Conservation (phyloP, 495 filamentous ascomycete genomes). For the Annulohypoxylon stygium region DNA sequence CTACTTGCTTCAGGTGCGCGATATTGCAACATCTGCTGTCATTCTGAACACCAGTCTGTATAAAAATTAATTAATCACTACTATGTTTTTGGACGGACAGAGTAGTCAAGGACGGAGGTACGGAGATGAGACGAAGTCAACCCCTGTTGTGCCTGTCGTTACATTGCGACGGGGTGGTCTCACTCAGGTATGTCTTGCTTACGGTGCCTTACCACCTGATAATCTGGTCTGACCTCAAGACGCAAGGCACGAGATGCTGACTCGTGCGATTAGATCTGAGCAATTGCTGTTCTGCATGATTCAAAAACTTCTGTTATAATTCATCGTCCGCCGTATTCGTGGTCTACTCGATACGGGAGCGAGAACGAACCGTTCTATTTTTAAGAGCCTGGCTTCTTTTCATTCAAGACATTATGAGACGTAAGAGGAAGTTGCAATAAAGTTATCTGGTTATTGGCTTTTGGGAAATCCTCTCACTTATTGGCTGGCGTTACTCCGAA, state of each 20-base stretch:
- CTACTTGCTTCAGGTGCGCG: neutral
- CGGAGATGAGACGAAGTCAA: neutral
- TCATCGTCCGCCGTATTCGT: neutral
- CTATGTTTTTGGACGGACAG: neutral
- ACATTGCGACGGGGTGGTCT: constrained; percentile 22
- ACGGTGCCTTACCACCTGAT: constrained; percentile 30
- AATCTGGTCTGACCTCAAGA: constrained; percentile 13
- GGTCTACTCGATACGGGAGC: neutral
- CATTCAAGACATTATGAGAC: neutral
- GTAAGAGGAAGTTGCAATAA: neutral
- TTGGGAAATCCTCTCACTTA: neutral
- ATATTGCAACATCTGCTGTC: neutral
- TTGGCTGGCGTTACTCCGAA: neutral
- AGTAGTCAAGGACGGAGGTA: neutral
- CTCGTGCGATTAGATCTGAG: constrained; percentile 6
- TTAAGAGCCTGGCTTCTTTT: neutral
- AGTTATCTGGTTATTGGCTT: neutral
- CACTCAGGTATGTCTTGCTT: constrained; percentile 15
- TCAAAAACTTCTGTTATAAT: neutral
- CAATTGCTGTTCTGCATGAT: neutral
- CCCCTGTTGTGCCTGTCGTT: constrained; percentile 3
- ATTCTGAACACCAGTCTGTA: neutral
- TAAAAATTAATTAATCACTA: neutral
- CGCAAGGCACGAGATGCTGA: constrained; percentile 26
- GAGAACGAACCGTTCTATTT: neutral